Evolutionary conservation across 768 basidiomycete genomes (phyloP), one percentile per base, ranked within the genome.

Genomic region (Boletus rex-veris): DNA sequence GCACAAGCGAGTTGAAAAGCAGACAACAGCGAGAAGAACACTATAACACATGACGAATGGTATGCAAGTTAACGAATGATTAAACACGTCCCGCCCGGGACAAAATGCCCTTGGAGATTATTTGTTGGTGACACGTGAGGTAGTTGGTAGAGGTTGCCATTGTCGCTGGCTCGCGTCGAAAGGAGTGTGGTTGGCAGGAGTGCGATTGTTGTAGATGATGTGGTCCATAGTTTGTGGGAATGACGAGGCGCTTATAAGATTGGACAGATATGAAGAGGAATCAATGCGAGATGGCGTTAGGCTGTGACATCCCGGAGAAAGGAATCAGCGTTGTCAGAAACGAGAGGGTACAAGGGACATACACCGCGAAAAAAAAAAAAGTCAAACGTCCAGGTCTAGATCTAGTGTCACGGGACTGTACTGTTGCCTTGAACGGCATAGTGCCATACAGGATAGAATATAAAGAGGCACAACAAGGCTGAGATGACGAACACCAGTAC

Each of bases 381-480:
- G 11, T 39, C 41, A 15, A 47, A 19, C 24, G 19, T 38, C 40
- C 48, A 15, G 8, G 39, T 39, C 21, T 33, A 40, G 10, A 40
- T 28, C 11, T n/a, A 7, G 21, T n/a, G 26, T 64, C 54, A 65
- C 33, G 26, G 31, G n/a, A 47, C 26, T n/a, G 35, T 35, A 6
- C 18, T 26, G n/a, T 64, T 24, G 1, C 21, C 41, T n/a, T 51
- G 38, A 4, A 55, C 14, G 9, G 39, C 3, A 26, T 48, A 62
- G 54, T 60, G 74, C 60, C 84, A 65, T 60, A 96, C 80, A 4
- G 95, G 94, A 66, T 90, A 95, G 39, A 85, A 82, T 47, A 90
- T 82, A 69, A 96, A 97, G 8, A 97, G 80, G 36, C 71, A 71
- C 50, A 97, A 70, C 54, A 97, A 71, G 5, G 75, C 81, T 26